A percentile compares a stretch with the other conserved stretches of the same genome.
phyloP scores from a whole-genome alignment of 495 filamentous ascomycete genomes.

The Penicillium argentinense region DNA sequence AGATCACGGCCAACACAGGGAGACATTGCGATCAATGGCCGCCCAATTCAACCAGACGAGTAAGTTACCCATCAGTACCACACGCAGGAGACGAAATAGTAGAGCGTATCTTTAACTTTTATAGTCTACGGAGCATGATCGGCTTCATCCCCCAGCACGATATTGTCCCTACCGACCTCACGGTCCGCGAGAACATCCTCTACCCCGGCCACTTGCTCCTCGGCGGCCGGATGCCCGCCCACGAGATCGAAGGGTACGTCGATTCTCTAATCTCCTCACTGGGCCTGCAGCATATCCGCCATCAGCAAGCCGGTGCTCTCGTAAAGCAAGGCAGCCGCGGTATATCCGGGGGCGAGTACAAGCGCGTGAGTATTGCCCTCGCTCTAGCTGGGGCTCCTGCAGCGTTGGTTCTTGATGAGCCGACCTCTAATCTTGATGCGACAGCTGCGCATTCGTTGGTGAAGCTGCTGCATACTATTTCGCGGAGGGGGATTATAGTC shows the following conservation, averaged over 20 bases:
- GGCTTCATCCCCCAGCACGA: slow-evolving; percentile 58
- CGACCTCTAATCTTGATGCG: slow-evolving; percentile 72
- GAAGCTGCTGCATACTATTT: slow-evolving; percentile 65
- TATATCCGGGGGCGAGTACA: slow-evolving; percentile 78
- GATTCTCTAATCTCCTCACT: slow-evolving; percentile 45
- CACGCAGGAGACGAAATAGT: no score
- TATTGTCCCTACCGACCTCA: slow-evolving; percentile 48
- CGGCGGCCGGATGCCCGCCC: slow-evolving; percentile 8
- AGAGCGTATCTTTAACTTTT: no score
- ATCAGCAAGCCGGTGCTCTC: slow-evolving; percentile 69
- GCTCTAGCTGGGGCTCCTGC: slow-evolving; percentile 65
- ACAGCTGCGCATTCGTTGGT: slow-evolving; percentile 64
- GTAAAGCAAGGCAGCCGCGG: slow-evolving; percentile 59
- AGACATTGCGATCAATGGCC: background rate
- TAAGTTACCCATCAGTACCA: no score
- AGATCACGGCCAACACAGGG: background rate
- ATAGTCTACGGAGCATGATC: slow-evolving; percentile 24
- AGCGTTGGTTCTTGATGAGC: slow-evolving; percentile 73
- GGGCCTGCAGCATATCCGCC: slow-evolving; percentile 50
- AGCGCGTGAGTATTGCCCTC: slow-evolving; percentile 46
- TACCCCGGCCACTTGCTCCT: slow-evolving; percentile 53
- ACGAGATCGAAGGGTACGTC: slow-evolving; percentile 41
- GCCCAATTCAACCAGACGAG: no score
- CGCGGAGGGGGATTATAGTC: slow-evolving; percentile 65
- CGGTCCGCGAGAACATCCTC: slow-evolving; percentile 53